Conservation (phyloP, 495 filamentous ascomycete genomes). For the Recurvomyces mirabilis region DNA sequence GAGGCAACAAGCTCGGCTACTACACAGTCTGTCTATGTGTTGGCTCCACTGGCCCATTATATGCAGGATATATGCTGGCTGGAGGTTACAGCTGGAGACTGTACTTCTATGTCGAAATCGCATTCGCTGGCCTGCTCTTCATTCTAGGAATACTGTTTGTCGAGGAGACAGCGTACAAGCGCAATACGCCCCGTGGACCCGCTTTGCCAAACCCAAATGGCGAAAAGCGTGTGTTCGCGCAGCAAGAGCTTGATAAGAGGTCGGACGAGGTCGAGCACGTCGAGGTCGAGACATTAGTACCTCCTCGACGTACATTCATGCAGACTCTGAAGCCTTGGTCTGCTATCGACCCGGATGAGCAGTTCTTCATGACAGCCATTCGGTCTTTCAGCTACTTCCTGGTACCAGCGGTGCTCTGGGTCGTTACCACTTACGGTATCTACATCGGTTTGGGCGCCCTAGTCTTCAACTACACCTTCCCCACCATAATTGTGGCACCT, state of each 20-base stretch:
- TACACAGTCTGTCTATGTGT: slow-evolving; percentile 47
- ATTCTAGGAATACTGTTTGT: slow-evolving; percentile 51
- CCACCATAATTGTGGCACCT: slow-evolving; percentile 12
- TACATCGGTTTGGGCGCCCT: slow-evolving; percentile 23
- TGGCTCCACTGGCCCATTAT: slow-evolving; percentile 47
- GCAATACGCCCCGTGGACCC: slow-evolving; percentile 16
- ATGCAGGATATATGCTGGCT: slow-evolving; percentile 53
- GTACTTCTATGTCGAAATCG: slow-evolving; percentile 53
- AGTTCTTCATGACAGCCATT: slow-evolving; percentile 15
- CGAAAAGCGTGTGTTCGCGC: slow-evolving; percentile 19
- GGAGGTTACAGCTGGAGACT: slow-evolving; percentile 52
- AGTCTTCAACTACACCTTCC: slow-evolving; percentile 24
- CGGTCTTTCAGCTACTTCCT: slow-evolving; percentile 18
- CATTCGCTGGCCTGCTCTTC: slow-evolving; percentile 44
- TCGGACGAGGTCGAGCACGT: slow-evolving; percentile 6
- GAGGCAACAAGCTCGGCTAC: slow-evolving; percentile 19
- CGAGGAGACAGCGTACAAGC: slow-evolving; percentile 50
- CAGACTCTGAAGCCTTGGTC: slow-evolving; percentile 23
- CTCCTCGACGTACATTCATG: slow-evolving; percentile 20
- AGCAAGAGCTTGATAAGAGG: slow-evolving; percentile 11
- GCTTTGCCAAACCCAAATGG: slow-evolving; percentile 10
- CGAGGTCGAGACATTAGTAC: slow-evolving; percentile 19
- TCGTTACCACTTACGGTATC: slow-evolving; percentile 18
- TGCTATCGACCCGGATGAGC: slow-evolving; percentile 15
- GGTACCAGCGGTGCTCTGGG: slow-evolving; percentile 10